Base-by-base conservation (phyloP, 495 filamentous ascomycete species). In the Penicillium goetzii region DNA sequence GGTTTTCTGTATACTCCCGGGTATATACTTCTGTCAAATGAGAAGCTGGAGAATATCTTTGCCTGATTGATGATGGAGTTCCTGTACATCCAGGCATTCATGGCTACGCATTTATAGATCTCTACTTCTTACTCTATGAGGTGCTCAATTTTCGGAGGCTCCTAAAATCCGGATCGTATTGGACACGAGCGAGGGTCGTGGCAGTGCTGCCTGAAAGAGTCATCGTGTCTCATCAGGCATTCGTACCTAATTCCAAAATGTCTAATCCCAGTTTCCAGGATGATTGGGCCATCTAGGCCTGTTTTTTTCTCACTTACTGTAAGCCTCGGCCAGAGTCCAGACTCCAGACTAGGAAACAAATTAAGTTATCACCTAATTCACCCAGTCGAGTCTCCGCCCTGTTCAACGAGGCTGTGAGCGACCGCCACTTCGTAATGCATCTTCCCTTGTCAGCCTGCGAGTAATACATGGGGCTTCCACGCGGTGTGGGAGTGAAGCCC, bases 151-250 rank as follows among this genome's bases (percentile, higher is more conserved):
- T 25, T 10, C 19, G 4, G 21, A 47, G 21, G 43, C 43, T 5
- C 19, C 23, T 15, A 28, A 15, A 28, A 6, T 59, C 28, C 14
- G 7, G 7, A 11, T 26, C 34, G 43, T 45, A 21, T 47, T 21
- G 8, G 14, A 23, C 11, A 51, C 47, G 47, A 51, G 47, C 25
- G 26, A 30, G 4, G 9, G 38, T 53, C 17, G 63, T 47, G 60
- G 60, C 67, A 66, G 60, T 67, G 64, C 56, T 61, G 63, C 58
- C 57, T 55, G 26, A 38, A 26, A 51, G 41, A 56, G 40, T 45
- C 60, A 53, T 28, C 26, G 14, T 59, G 43, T 36, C n/a, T 33
- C 40, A 49, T 32, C 41, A 9, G 17, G 25, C 4, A 21, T 21
- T 23, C 26, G 34, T 21, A n/a, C n/a, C n/a, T n/a, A 45, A 45